A percentile compares a stretch with the other conserved stretches of the same genome.
These are phyloP conservation scores for Tolypocladium cylindrosporum DNA, from an alignment of 2,329 filamentous ascomycete species.

Conservation along the genomic window DNA sequence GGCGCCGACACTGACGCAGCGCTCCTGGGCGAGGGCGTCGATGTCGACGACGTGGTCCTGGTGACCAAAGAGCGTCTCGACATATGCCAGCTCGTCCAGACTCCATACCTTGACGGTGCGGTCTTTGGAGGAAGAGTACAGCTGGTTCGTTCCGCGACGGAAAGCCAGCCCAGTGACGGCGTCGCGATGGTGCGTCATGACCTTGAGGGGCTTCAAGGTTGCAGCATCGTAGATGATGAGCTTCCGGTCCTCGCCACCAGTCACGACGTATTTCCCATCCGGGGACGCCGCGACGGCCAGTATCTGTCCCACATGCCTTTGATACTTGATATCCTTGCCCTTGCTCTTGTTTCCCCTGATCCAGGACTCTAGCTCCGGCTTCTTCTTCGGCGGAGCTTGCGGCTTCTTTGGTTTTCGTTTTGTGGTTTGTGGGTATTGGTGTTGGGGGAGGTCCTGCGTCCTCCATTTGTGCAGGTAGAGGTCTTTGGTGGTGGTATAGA, in stretches of 20 bases:
- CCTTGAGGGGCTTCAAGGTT: slow-evolving; percentile 65
- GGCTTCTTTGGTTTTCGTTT: slow-evolving; percentile 49
- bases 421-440: slow-evolving; percentile 51
- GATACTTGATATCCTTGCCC: slow-evolving; percentile 52
- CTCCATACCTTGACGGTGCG: slow-evolving; percentile 95
- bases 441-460: slow-evolving; percentile 54
- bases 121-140: slow-evolving; percentile 86
- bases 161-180: slow-evolving; percentile 79
- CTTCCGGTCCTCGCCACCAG: slow-evolving; percentile 74
- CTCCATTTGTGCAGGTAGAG: slow-evolving; percentile 81
- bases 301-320: slow-evolving; percentile 73
- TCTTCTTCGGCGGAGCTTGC: slow-evolving; percentile 46
- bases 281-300: slow-evolving; percentile 77
- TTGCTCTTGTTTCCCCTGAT: slow-evolving; percentile 52
- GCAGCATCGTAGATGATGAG: slow-evolving; percentile 83
- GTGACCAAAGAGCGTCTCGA: slow-evolving; percentile 93
- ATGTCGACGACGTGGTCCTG: slow-evolving; percentile 84
- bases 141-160: slow-evolving; percentile 75
- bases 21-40: slow-evolving; percentile 72
- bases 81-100: slow-evolving; percentile 81
- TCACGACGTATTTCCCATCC: slow-evolving; percentile 84
- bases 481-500: slow-evolving; percentile 86
- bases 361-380: slow-evolving; percentile 53
- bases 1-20: slow-evolving; percentile 83
- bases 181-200: slow-evolving; percentile 88